Base-by-base conservation (phyloP, 805 yeast species). In the Lipomyces mesembrius region DNA sequence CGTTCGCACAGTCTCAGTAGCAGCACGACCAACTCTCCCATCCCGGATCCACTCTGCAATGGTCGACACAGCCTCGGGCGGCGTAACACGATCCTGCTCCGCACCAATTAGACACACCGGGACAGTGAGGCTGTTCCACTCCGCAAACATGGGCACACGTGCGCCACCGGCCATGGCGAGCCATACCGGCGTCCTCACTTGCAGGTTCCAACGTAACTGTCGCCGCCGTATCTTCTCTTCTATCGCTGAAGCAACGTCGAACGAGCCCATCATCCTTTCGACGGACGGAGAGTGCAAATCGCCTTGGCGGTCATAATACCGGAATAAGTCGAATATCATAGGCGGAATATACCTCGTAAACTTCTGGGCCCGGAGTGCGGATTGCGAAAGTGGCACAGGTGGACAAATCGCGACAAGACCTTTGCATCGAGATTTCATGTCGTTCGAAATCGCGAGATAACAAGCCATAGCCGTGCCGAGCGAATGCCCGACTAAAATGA, bases 121-220 rank as follows among this genome's bases (percentile, higher is more conserved):
- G 29, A 79, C 61, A 76, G 3, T 80, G 75, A 5, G 66, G 68
- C 14, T 75, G 20, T 20, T 74, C 71, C 89, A 80, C 57, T 87
- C 89, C 8, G 78, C 73, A 20, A 71, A 71, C 4, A 78, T 77
- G 14, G 84, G 81, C 25, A 81, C 78, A n/a, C 74, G 67, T 66
- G 87, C 84, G 1, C 88, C 88, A 46, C 75, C 68, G 1, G 84
- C 79, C 69, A 88, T 87, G 62, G 81, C 80, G 62, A 90, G 77
- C 75, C 90, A 83, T 1, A 85, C 79, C 8, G 71, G 68, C 0
- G 92, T 82, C 60, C 84, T 80, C 17, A 88, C 83, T 75, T 88
- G 91, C 67, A 89, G 73, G 75, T 90, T 90, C 88, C 91, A 87
- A 59, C 91, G 78, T 52, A 89, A 80, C 75, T 90, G 96, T 22